Evolutionary conservation across 768 basidiomycete species (phyloP), one percentile per base, ranked within the genome.

Genomic region (Lentinula sp.): DNA sequence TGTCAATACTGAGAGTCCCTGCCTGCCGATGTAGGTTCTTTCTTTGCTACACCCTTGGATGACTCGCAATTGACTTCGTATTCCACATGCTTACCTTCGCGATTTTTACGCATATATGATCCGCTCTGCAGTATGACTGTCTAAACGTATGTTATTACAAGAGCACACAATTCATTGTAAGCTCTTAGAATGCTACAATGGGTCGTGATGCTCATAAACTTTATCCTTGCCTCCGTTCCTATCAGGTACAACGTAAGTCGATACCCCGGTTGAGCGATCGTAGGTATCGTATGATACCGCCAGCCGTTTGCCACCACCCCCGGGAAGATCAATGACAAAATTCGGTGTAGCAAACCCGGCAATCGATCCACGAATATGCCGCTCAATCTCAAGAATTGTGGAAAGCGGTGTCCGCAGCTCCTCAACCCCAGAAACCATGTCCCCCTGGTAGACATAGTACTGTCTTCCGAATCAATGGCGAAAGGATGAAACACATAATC

Each of bases 391-490:
- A 39, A 66, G 58, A 16, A 66, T 66, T 16, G 65, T 66, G 48
- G 64, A 65, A 21, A 66, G 57, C 31, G 64, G 64, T 52, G 65
- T 66, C 32, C 65, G 57, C n/a, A 66, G 57, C 43, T 66, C 65
- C 61, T 66, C 65, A 18, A 66, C 65, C 31, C 65, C 65, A 4
- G 46, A 58, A 23, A 66, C 65, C 65, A 66, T 66, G 52, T 66
- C 65, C 9, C 65, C 65, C 59, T 66, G 65, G 46, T 66, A 66
- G 13, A 66, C 65, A 59, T 66, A 66, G 60, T 66, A 66, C 65
- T 66, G 51, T 28, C 28, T 6, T 8, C 7, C 49, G 23, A 34
- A 11, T 51, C 9, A 51, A 28, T 16, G 32, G 8, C 10, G 50
- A 34, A 5, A 34, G 4, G 13, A 0, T 21, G 15, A 13, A 34